These are phyloP conservation scores for Nakazawaea ernobii DNA, from an alignment of 805 yeast genomes.

Conservation along the genomic window DNA sequence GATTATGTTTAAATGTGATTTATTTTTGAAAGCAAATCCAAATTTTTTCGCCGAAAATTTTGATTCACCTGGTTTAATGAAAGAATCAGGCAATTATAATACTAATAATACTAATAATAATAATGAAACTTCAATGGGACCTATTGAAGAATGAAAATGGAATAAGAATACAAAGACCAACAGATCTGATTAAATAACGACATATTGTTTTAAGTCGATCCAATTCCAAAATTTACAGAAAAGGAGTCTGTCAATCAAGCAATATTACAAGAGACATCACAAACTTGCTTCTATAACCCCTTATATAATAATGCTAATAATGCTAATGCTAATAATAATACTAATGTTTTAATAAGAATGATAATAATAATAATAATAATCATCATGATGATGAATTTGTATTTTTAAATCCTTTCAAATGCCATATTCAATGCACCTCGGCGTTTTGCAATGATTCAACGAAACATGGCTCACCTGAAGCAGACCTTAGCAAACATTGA, in stretches of 20 bases:
- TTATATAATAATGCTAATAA: too few relatives aligned
- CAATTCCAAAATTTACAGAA: too few relatives aligned
- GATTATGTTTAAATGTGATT: slow-evolving; percentile 27
- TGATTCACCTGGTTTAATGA: not conserved
- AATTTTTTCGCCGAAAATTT: slow-evolving; percentile 4
- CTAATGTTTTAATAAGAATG: too few relatives aligned
- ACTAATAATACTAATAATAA: not conserved
- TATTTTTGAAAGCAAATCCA: slow-evolving; percentile 23
- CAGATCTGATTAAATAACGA: too few relatives aligned
- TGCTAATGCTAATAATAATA: not conserved
- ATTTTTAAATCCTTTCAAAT: not conserved
- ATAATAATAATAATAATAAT: not conserved
- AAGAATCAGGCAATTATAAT: not conserved
- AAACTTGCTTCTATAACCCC: too few relatives aligned
- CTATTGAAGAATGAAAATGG: not conserved
- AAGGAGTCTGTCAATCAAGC: too few relatives aligned
- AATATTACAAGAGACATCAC: too few relatives aligned
- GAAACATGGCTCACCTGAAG: slow-evolving; percentile 11
- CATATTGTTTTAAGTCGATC: too few relatives aligned
- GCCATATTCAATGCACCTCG: not conserved
- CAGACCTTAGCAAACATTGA: slow-evolving; percentile 8
- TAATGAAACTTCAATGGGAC: not conserved
- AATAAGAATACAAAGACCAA: not conserved
- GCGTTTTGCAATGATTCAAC: slow-evolving; percentile 14
- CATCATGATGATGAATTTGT: not conserved